Evolutionary conservation across 2,329 filamentous ascomycete species (phyloP).

Genomic region (Cladosporium sp.): DNA sequence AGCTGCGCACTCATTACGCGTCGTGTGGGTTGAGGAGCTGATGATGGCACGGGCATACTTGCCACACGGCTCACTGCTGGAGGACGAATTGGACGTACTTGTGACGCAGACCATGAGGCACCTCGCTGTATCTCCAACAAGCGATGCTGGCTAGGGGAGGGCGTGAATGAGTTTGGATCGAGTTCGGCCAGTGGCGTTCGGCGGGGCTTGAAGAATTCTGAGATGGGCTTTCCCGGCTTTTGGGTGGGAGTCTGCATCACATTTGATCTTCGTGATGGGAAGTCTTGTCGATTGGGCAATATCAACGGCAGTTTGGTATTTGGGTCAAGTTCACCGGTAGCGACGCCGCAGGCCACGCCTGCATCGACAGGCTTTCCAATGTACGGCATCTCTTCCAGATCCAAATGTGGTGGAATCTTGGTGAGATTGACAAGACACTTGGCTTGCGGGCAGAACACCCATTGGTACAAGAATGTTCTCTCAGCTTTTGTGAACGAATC

Average conservation of each 20-base stretch:
- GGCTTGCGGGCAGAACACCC: conserved; percentile 78
- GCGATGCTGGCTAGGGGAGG: conserved; percentile 58
- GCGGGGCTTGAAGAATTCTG: conserved; percentile 60
- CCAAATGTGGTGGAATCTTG: conserved; percentile 57
- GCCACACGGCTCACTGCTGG: conserved; percentile 13
- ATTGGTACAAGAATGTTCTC: conserved; percentile 87
- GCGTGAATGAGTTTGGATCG: conserved; percentile 62
- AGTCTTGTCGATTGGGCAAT: conserved; percentile 29
- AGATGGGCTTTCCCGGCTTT: conserved; percentile 59
- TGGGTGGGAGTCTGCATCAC: conserved; percentile 41
- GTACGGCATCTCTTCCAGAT: conserved; percentile 68
- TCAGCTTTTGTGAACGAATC: conserved; percentile 81
- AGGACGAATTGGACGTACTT: conserved; percentile 33
- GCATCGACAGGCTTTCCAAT: conserved; percentile 68
- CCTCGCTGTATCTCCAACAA: conserved; percentile 51
- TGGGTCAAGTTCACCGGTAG: conserved; percentile 77
- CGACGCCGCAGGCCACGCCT: conserved; percentile 67
- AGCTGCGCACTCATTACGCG: conserved; percentile 34
- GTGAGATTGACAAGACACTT: conserved; percentile 72
- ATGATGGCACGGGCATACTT: conserved; percentile 31
- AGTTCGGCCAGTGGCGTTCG: conserved; percentile 62
- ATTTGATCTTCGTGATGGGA: conserved; percentile 23
- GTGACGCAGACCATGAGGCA: conserved; percentile 51
- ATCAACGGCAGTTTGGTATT: conserved; percentile 70
- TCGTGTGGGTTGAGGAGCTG: conserved; percentile 39